Evolutionary conservation across 1,284 basidiomycete genomes (phyloP), one percentile per base, ranked within the genome.

Genomic region (Heliocybe sulcata): DNA sequence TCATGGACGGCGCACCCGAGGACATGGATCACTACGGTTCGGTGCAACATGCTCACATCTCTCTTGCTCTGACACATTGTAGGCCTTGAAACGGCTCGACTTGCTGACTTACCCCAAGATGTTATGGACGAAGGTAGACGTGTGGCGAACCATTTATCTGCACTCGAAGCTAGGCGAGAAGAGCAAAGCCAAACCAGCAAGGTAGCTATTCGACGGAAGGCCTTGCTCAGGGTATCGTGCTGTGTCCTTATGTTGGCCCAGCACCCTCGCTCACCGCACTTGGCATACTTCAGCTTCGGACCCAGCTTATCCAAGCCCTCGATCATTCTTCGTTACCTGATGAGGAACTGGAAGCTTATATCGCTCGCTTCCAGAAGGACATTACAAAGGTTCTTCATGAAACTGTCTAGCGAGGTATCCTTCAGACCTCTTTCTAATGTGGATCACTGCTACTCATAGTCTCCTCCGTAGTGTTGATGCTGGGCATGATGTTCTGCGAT

Each of bases 41-140:
- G 67, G 50, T 49, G 19, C 9, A 4, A 35, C 48, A 14, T 23
- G 25, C 47, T 23, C 6, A 35, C 50, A 55, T 38, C 16, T 25
- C 6, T 19, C 23, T 3, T 31, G 12, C n/a, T 26, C 51, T 49
- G 2, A 26, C 51, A n/a, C 38, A 9, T 22, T 38, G 26, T 56
- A 87, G 93, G 94, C 1, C 73, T 97, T 10, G 89, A 94, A 60
- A 79, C 95, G 23, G 92, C 93, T 14, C 80, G 82, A 49, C 77
- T 94, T 1, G 92, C 91, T 0, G 87, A 93, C 64, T 73, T 97
- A 0, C 93, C 94, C 0, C 60, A 67, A 0, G 78, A 87, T 48
- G 81, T 93, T 6, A 65, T 92, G 49, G 59, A 62, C 1, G 83
- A 86, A 64, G 86, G 80, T 4, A 77, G 70, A 56, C 72, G 81